A percentile compares a stretch with the other conserved stretches of the same genome.
Evolutionary conservation across 2,329 filamentous ascomycete species (phyloP).

Genomic region (Apiospora marii): DNA sequence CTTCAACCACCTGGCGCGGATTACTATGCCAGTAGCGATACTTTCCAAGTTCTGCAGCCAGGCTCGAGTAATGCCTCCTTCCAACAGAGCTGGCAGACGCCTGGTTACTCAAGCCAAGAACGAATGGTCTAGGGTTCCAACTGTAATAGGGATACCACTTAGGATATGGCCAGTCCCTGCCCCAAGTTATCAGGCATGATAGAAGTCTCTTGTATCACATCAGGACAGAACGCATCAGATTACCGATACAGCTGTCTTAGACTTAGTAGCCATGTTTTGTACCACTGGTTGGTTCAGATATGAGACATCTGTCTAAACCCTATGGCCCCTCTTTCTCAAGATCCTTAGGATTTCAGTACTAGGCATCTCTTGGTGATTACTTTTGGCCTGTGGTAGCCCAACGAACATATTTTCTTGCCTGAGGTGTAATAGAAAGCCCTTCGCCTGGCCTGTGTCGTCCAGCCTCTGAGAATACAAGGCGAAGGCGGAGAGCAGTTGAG

Average conservation of each 20-base stretch:
- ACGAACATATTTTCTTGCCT: not conserved
- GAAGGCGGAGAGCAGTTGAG: not conserved
- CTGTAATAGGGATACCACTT: too few relatives aligned
- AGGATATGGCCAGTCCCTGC: too few relatives aligned
- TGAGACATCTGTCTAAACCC: too few relatives aligned
- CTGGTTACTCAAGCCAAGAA: not conserved
- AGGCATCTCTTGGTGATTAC: not conserved
- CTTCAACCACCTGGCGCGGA: not conserved
- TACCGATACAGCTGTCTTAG: too few relatives aligned
- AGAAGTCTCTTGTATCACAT: too few relatives aligned
- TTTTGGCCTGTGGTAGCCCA: not conserved
- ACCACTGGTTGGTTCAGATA: too few relatives aligned
- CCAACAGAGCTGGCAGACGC: not conserved
- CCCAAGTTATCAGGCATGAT: too few relatives aligned
- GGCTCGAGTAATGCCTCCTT: not conserved
- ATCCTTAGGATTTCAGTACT: not conserved
- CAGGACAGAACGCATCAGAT: too few relatives aligned
- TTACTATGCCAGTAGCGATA: not conserved
- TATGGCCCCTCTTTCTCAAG: too few relatives aligned
- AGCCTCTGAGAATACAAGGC: too few relatives aligned
- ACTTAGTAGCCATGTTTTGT: too few relatives aligned
- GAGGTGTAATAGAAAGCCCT: not conserved
- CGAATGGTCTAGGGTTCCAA: too few relatives aligned
- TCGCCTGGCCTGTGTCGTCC: not conserved
- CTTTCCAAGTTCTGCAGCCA: not conserved